A percentile compares a stretch with the other conserved stretches of the same genome.
phyloP scores from a whole-genome alignment of 306 rosid genomes.

The Aeschynomene evenia region DNA sequence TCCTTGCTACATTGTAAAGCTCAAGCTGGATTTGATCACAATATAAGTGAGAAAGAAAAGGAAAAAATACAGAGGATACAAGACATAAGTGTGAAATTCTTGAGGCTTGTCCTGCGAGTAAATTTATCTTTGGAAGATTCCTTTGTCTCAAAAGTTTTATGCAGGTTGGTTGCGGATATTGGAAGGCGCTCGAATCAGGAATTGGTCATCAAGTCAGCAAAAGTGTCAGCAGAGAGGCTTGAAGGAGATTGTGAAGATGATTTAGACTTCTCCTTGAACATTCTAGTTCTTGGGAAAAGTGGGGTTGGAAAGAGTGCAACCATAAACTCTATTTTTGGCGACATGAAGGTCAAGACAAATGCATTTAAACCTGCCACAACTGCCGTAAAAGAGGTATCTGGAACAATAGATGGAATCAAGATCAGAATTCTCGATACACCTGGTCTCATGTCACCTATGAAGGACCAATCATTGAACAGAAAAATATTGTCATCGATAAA shows the following conservation, averaged over 20 bases:
- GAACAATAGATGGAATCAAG: slow-evolving; percentile 49
- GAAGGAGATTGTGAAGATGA: slow-evolving; percentile 46
- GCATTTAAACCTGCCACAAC: slow-evolving; percentile 57
- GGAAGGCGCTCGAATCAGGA: slow-evolving; percentile 39
- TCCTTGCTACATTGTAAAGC: slow-evolving; percentile 21
- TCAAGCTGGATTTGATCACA: slow-evolving; percentile 29
- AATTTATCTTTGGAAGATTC: slow-evolving; percentile 44
- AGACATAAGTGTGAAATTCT: slow-evolving; percentile 39
- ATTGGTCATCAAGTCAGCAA: slow-evolving; percentile 40
- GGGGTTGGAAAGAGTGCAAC: slow-evolving; percentile 72
- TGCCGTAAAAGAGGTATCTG: slow-evolving; percentile 43
- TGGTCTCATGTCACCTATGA: slow-evolving; percentile 45
- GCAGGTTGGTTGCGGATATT: slow-evolving; percentile 42
- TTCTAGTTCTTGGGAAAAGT: slow-evolving; percentile 58
- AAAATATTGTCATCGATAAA: slow-evolving; percentile 45
- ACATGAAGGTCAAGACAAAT: slow-evolving; percentile 39
- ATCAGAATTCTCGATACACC: slow-evolving; percentile 65
- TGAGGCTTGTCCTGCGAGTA: slow-evolving; percentile 50
- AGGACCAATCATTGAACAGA: slow-evolving; percentile 51
- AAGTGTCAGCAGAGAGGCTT: slow-evolving; percentile 47
- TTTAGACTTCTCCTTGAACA: slow-evolving; percentile 54
- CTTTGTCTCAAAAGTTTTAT: slow-evolving; percentile 43
- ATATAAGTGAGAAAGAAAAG: slow-evolving; percentile 39
- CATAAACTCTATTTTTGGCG: slow-evolving; percentile 55
- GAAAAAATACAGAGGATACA: slow-evolving; percentile 36